phyloP scores from a whole-genome alignment of 306 rosid genomes.

The Pyrus bretschneideri region DNA sequence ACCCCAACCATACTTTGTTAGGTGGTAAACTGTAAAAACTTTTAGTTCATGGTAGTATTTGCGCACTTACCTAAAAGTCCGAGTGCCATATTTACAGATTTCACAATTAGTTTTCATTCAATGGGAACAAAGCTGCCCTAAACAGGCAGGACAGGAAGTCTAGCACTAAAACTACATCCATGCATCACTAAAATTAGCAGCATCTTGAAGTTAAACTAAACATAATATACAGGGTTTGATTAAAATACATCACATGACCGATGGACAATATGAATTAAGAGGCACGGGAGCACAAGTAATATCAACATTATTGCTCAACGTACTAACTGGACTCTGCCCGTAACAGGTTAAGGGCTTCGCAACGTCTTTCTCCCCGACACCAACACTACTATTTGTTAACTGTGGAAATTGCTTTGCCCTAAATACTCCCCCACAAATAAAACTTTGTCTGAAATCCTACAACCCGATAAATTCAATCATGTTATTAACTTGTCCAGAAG shows the following conservation, averaged over 20 bases:
- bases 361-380: constrained; percentile 16
- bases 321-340: constrained; percentile 16
- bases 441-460: constrained; percentile 58
- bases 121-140: not conserved
- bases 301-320: constrained; percentile 22
- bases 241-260: not conserved
- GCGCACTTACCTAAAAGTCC: too few species aligned
- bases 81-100: too few species aligned
- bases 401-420: constrained; percentile 31
- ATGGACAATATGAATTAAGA: not conserved
- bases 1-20: too few species aligned
- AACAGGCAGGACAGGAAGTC: not conserved
- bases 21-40: too few species aligned
- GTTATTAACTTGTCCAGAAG: constrained; percentile 4
- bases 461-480: constrained; percentile 12
- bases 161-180: not conserved
- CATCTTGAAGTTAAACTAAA: not conserved
- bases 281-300: constrained; percentile 13
- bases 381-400: constrained; percentile 7
- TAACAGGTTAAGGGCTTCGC: constrained; percentile 9
- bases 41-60: too few species aligned
- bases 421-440: constrained; percentile 85
- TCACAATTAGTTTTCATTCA: not conserved
- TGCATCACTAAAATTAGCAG: not conserved
- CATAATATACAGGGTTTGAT: not conserved